Evolutionary conservation across 2,329 filamentous ascomycete species (phyloP).

Genomic region (Cordyceps cateniannulata): DNA sequence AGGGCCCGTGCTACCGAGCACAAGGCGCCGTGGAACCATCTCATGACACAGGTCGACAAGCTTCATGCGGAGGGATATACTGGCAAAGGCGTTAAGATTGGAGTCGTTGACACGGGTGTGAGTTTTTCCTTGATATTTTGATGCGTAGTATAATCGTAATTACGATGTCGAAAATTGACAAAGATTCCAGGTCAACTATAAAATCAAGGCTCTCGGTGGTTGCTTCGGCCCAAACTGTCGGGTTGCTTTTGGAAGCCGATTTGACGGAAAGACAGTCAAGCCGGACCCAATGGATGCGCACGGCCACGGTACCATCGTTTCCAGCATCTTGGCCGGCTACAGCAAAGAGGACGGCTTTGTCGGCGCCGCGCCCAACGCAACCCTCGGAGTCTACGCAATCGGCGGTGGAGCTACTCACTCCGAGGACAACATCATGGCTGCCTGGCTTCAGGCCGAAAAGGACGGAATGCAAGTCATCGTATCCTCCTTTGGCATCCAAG

Average conservation of each 20-base stretch:
- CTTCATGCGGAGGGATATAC: neutral
- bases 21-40: neutral
- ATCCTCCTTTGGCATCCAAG: slow-evolving; percentile 42
- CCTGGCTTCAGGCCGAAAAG: slow-evolving; percentile 53
- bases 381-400: slow-evolving; percentile 49
- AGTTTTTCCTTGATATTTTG: neutral
- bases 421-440: slow-evolving; percentile 52
- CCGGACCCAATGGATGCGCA: slow-evolving; percentile 47
- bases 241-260: slow-evolving; percentile 50
- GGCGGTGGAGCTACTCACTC: slow-evolving; percentile 47
- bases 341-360: slow-evolving; percentile 45
- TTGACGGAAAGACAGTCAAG: slow-evolving; percentile 52
- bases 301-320: slow-evolving; percentile 56
- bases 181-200: neutral
- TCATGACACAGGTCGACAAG: neutral
- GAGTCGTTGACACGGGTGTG: neutral
- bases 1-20: neutral
- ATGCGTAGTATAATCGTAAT: neutral
- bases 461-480: slow-evolving; percentile 52
- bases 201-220: neutral
- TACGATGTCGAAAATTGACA: neutral
- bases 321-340: slow-evolving; percentile 57
- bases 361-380: slow-evolving; percentile 50
- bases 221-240: slow-evolving; percentile 55
- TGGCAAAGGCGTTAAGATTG: neutral